These are phyloP conservation scores for Cerrena zonata DNA, from an alignment of 1,284 basidiomycete genomes.

Conservation along the genomic window DNA sequence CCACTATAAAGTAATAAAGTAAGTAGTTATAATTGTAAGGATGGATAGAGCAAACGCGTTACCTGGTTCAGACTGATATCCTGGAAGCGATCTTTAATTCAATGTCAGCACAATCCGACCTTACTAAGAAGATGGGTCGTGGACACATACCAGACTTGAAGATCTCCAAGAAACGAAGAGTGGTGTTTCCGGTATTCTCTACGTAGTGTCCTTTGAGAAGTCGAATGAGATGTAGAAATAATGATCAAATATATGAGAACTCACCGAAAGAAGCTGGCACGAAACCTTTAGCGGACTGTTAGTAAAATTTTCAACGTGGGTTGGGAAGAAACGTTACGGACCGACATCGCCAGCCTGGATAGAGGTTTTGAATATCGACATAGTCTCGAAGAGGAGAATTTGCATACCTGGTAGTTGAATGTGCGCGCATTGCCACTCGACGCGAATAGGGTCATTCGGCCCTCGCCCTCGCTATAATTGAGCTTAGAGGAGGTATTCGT, in stretches of 20 bases:
- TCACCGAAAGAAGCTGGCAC: constrained; percentile 50
- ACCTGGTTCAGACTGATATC: constrained; percentile 57
- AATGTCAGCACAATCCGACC: background rate
- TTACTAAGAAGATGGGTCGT: background rate
- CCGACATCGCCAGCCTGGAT: constrained; percentile 53
- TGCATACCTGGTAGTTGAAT: constrained; percentile 51
- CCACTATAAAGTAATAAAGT: constrained; percentile 40
- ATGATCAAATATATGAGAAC: too few relatives aligned
- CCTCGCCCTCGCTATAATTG: constrained; percentile 42
- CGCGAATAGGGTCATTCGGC: constrained; percentile 59
- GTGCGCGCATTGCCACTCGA: constrained; percentile 55
- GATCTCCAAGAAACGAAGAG: constrained; percentile 57
- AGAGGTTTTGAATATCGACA: constrained; percentile 16
- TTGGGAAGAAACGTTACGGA: too few relatives aligned
- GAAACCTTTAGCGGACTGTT: constrained; percentile 32
- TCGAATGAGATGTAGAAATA: too few relatives aligned
- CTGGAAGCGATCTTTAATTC: constrained; percentile 41
- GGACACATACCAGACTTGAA: constrained; percentile 46
- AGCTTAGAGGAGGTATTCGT: constrained; percentile 1
- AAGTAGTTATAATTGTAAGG: constrained; percentile 5
- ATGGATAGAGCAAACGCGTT: constrained; percentile 6
- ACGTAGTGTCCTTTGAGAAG: constrained; percentile 50
- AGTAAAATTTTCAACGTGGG: constrained; percentile 6
- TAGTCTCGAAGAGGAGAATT: background rate
- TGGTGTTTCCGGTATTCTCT: constrained; percentile 64